A percentile compares a stretch with the other conserved stretches of the same genome.
phyloP scores from a whole-genome alignment of 2,329 filamentous ascomycete species.

The Penicillium brevicompactum region DNA sequence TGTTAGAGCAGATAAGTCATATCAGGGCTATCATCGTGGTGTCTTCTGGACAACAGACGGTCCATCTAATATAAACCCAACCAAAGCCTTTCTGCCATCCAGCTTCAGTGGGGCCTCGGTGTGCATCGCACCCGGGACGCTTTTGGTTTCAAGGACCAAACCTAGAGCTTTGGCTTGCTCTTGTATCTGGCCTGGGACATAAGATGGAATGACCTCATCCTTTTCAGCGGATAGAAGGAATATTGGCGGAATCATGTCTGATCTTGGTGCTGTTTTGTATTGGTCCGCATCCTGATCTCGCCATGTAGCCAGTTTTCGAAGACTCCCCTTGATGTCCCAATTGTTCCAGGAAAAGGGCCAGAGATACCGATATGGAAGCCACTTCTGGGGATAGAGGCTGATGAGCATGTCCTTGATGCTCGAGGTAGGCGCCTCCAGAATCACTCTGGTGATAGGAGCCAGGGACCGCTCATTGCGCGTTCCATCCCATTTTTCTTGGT shows the following conservation, averaged over 20 bases:
- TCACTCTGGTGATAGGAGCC: constrained; percentile 49
- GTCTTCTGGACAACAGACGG: too few species aligned
- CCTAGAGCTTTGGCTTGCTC: constrained; percentile 35
- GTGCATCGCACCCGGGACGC: constrained; percentile 52
- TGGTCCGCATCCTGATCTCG: constrained; percentile 8
- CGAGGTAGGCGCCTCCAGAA: constrained; percentile 77
- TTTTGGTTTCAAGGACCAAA: constrained; percentile 40
- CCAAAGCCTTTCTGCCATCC: constrained; percentile 46
- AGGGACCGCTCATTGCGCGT: background rate
- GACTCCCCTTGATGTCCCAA: constrained; percentile 51
- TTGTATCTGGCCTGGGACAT: constrained; percentile 39
- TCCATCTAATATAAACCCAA: constrained; percentile 23
- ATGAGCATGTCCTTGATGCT: constrained; percentile 71
- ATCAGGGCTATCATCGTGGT: too few species aligned
- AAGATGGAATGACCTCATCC: constrained; percentile 48
- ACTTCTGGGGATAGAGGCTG: constrained; percentile 74
- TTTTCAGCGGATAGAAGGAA: constrained; percentile 45
- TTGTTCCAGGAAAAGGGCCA: constrained; percentile 70
- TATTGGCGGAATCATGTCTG: constrained; percentile 29
- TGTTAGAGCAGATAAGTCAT: too few species aligned
- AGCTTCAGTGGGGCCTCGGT: constrained; percentile 49
- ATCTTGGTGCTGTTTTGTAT: background rate
- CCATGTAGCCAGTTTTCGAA: constrained; percentile 41
- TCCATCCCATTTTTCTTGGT: background rate
- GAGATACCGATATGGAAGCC: constrained; percentile 76